Base-by-base conservation (phyloP, 352 stramenopile species). In the Globisporangium ultimum region DNA sequence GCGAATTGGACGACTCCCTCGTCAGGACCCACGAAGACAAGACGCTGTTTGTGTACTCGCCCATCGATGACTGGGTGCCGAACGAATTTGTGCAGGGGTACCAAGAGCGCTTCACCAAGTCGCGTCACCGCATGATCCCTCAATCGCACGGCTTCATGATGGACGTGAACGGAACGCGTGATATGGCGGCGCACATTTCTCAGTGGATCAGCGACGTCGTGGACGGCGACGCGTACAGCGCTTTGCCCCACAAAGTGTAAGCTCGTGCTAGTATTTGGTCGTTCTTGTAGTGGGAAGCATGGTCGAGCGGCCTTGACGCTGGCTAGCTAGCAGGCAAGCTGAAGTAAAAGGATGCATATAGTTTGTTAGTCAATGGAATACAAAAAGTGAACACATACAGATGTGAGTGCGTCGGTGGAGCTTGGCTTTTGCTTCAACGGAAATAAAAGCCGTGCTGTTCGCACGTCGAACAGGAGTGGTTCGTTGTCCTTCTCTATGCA, bases 101-200 rank as follows among this genome's bases (percentile, higher is more conserved):
- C 45, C 74, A 86, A 48, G 56, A 78, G 22, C 62, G 64, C 38
- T 89, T 88, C 51, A 54, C 61, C 8, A 69, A 74, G 3, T 72
- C 69, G 6, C 64, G 69, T 15, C 76, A 88, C 57, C 71, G 74
- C 17, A 53, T 88, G 42, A 67, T 89, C 14, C 70, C 75, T 2
- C 74, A 88, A 67, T 62, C 63, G 47, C 82, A 91, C 46, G 82
- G 73, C n/a, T 91, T 91, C 58, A 91, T 91, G 82, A 87, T 89
- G 77, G 78, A 86, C 36, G 28, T 20, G 0, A 74, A 87, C 28
- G 82, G 82, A 46, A 79, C 79, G 61, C 64, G 68, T 13, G 78
- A 87, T 51, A 91, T 91, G 79, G 77, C 76, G 11, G 70, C 61
- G 15, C 77, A 84, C 51, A 88, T 87, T 20, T 76, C 70, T 8